Base-by-base conservation (phyloP, 169 alveolate species). In the Besnoitia besnoiti region DNA sequence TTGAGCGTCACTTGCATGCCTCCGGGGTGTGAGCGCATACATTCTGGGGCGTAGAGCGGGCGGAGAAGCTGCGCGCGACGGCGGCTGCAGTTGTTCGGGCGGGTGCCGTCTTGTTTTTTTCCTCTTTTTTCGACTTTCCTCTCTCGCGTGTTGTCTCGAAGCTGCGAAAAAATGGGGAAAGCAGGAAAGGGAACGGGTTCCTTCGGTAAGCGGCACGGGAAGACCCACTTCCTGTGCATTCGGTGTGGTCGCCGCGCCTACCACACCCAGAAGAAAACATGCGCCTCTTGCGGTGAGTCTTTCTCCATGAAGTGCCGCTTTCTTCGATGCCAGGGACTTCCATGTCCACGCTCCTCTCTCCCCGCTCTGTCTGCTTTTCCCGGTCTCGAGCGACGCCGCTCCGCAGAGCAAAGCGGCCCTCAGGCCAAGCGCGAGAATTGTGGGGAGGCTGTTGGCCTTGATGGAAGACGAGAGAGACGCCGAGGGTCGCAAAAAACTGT, bases 161-260 rank as follows among this genome's bases (percentile, higher is more conserved):
- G 27, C 30, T 0, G 24, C 12, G 44, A 39, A 67, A 96, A 85
- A 84, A 97, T 97, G 99, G 99, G 99, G 96, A 97, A 97, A 92
- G 97, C 97, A 93, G 98, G 99, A 47, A 98, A 98, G 96, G 99
- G 99, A 75, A 98, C 94, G 0, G 99, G 99, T 49, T 97, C 99
- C 82, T 97, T 97, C 95, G 99, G 99, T 95, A 97, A 97, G 93
- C 98, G 98, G 95, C 98, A 98, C 97, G 97, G 98, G 94, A 98
- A 98, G 95, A 98, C 99, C 92, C 99, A 99, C 96, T 97, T 98
- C 89, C 97, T 97, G 94, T 98, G 99, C 97, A 96, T 98, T 94
- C 97, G 99, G 92, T 98, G 99, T 95, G 99, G 99, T 61, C 95
- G 97, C 82, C 96, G 98, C 92, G 96, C 99, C 61, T 98, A 96